Evolutionary conservation across 345 rosid genomes (phyloP).

Genomic region (Boechera stricta): DNA sequence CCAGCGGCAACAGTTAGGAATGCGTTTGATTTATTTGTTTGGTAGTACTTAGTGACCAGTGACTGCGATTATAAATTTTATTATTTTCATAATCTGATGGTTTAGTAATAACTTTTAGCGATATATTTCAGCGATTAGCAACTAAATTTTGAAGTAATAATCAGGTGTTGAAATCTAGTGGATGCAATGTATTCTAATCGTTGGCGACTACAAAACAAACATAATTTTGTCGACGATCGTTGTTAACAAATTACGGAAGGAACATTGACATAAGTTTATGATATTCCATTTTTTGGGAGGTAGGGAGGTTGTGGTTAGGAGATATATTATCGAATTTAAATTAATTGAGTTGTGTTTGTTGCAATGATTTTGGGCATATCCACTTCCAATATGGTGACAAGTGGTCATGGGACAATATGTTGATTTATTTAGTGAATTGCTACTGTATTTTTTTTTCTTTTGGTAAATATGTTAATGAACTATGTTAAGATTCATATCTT

Average conservation of each 20-base stretch:
- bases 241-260: not conserved
- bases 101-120: not conserved
- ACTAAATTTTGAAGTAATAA: too few species aligned
- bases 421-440: not conserved
- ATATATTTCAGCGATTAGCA: too few species aligned
- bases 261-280: not conserved
- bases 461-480: not conserved
- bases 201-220: too few species aligned
- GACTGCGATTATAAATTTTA: not conserved
- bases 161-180: too few species aligned
- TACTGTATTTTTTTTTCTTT: not conserved
- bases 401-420: not conserved
- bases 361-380: not conserved
- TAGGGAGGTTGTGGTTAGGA: not conserved
- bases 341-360: not conserved
- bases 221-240: not conserved
- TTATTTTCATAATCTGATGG: too few species aligned
- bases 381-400: not conserved
- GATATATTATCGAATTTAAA: too few species aligned
- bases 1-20: not conserved
- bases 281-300: not conserved
- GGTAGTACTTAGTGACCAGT: not conserved
- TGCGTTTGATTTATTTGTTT: not conserved
- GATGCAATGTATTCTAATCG: too few species aligned
- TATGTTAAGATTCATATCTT: not conserved